Conservation (phyloP, 1,139 yeast species). For the Taphrina flavorubra region DNA sequence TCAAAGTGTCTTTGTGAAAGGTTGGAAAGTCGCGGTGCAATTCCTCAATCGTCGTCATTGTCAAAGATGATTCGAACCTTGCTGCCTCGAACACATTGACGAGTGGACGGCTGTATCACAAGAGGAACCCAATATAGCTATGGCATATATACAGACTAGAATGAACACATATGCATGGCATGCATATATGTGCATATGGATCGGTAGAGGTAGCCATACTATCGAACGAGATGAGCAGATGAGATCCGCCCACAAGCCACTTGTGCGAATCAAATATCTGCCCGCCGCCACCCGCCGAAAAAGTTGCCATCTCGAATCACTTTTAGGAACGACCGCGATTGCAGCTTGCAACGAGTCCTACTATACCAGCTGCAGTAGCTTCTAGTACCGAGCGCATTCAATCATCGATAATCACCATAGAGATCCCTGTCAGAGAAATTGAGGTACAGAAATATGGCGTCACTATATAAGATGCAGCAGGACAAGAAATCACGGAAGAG, state of each 20-base stretch:
- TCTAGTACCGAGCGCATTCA: too few relatives aligned
- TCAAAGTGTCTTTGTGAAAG: background rate
- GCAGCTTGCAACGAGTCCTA: too few relatives aligned
- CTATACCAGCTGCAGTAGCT: too few relatives aligned
- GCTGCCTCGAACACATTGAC: too few relatives aligned
- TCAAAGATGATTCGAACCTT: background rate
- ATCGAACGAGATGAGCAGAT: background rate
- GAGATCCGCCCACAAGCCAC: slow-evolving; percentile 2
- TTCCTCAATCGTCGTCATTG: background rate
- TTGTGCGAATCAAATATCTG: background rate
- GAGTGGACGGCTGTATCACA: too few relatives aligned
- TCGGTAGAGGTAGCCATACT: too few relatives aligned
- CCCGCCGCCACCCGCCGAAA: slow-evolving; percentile 11
- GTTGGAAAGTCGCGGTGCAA: slow-evolving; percentile 1
- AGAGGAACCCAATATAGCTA: too few relatives aligned
- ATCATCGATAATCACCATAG: background rate
- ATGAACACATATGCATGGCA: too few relatives aligned
- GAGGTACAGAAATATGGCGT: slow-evolving; percentile 19
- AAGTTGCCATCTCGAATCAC: background rate
- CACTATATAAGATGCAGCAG: slow-evolving; percentile 38
- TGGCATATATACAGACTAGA: too few relatives aligned
- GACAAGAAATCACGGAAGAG: slow-evolving; percentile 32
- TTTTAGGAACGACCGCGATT: background rate
- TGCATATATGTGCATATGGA: too few relatives aligned
- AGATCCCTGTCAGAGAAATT: background rate